Conservation (phyloP, 306 rosid species). For the Glycyrrhiza uralensis region DNA sequence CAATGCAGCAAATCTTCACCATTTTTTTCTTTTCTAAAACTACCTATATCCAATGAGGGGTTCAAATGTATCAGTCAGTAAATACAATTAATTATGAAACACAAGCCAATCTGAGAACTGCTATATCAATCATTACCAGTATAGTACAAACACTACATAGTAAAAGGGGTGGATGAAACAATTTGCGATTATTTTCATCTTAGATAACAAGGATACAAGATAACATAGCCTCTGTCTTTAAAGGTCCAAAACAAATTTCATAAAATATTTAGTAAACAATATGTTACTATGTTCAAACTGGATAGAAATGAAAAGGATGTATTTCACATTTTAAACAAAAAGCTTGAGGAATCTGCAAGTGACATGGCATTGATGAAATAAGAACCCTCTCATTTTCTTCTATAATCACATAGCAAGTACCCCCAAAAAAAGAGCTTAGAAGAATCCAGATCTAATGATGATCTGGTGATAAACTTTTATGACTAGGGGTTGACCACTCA, state of each 20-base stretch:
- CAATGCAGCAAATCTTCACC: conserved; percentile 98
- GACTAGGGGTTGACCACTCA: conserved; percentile 26
- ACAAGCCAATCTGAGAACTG: not conserved
- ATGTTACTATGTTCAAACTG: too few species aligned
- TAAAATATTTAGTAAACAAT: too few species aligned
- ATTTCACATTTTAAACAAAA: too few species aligned
- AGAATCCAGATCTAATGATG: conserved; percentile 34
- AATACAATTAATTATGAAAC: not conserved
- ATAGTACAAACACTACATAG: not conserved
- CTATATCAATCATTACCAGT: not conserved
- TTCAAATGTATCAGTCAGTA: conserved; percentile 34
- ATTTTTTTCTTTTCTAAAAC: conserved; percentile 39
- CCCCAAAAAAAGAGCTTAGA: not conserved
- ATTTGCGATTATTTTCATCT: too few species aligned
- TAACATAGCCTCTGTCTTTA: too few species aligned
- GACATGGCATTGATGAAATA: not conserved
- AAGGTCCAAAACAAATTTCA: too few species aligned
- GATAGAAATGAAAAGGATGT: too few species aligned
- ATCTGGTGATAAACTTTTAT: not conserved
- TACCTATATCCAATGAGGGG: conserved; percentile 39
- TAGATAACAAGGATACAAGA: too few species aligned
- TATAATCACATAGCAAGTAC: not conserved
- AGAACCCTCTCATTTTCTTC: conserved; percentile 18
- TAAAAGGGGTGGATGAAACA: too few species aligned
- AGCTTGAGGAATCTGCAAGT: not conserved